Evolutionary conservation across 441 rosid species (phyloP).

Genomic region (Brassica hybrid): DNA sequence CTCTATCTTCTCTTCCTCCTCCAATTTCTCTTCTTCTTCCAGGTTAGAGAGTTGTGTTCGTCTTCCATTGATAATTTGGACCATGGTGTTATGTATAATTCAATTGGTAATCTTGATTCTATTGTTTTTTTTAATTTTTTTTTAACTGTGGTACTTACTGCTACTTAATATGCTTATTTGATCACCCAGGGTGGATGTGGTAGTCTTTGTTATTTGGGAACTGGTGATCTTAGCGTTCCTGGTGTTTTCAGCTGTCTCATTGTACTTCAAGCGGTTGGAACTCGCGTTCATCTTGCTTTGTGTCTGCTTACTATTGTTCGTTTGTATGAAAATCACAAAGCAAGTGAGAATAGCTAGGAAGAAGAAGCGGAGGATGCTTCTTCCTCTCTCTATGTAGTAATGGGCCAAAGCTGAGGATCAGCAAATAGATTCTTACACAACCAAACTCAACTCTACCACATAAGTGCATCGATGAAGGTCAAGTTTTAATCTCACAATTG

Average conservation of each 20-base stretch:
- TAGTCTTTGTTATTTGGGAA: constrained; percentile 84
- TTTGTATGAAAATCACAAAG: constrained; percentile 85
- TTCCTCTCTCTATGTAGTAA: constrained; percentile 93
- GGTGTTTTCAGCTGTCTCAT: constrained; percentile 89
- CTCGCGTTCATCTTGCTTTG: constrained; percentile 76
- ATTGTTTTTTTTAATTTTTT: neutral
- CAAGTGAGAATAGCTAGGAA: constrained; percentile 80
- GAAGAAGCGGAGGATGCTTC: constrained; percentile 96
- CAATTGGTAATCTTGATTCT: neutral
- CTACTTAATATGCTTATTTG: constrained; percentile 15
- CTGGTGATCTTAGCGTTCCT: constrained; percentile 82
- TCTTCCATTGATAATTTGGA: neutral
- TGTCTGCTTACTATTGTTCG: constrained; percentile 67
- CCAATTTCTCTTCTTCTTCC: constrained; percentile 60
- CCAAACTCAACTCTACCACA: too few relatives aligned
- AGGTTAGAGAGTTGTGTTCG: constrained; percentile 47
- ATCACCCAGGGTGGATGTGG: constrained; percentile 86
- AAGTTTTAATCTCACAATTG: constrained; percentile 3
- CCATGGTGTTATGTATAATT: too few relatives aligned
- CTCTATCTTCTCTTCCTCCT: constrained; percentile 81
- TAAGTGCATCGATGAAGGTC: too few relatives aligned
- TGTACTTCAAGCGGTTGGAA: constrained; percentile 74
- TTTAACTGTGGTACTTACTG: neutral
- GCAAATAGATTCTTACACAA: too few relatives aligned
- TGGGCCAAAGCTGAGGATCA: neutral